Percentiles rank a stretch among this genome's conserved stretches.
Evolutionary conservation across 169 alveolate species (phyloP).

Genomic region (Perkinsus chesapeaki): DNA sequence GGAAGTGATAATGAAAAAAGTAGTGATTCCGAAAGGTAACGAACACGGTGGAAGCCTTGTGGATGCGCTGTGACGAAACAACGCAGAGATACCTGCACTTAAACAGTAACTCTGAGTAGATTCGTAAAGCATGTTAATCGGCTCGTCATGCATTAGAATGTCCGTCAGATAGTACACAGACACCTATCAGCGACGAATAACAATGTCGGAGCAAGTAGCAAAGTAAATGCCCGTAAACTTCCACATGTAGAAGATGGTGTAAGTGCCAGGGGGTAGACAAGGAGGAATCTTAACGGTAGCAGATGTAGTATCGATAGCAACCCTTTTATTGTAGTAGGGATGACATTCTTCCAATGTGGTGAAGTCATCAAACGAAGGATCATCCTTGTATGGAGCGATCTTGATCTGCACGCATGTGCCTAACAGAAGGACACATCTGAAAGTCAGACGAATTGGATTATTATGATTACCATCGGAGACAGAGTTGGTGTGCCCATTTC

Average conservation of each 20-base stretch:
- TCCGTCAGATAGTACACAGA: too few relatives aligned
- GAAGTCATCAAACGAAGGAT: not conserved
- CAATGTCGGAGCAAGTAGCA: not conserved
- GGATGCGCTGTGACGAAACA: too few relatives aligned
- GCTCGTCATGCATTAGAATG: too few relatives aligned
- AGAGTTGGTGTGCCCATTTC: not conserved
- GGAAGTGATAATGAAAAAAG: too few relatives aligned
- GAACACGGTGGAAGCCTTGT: too few relatives aligned
- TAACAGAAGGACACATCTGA: too few relatives aligned
- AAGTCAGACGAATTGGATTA: too few relatives aligned
- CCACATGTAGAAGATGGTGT: not conserved
- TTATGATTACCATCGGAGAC: not conserved
- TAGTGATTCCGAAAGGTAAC: too few relatives aligned
- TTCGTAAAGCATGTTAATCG: too few relatives aligned
- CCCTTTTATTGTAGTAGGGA: not conserved
- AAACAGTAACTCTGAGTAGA: too few relatives aligned
- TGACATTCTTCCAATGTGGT: not conserved
- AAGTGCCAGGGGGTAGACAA: not conserved
- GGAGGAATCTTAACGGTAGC: not conserved
- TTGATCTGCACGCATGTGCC: not conserved
- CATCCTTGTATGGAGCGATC: not conserved
- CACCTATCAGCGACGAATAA: too few relatives aligned
- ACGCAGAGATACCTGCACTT: too few relatives aligned
- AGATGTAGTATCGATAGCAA: not conserved
- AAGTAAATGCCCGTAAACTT: not conserved